Percentiles rank a stretch among this genome's conserved stretches.
phyloP scores from a whole-genome alignment of 2,329 filamentous ascomycete species.

The Alternaria dauci region DNA sequence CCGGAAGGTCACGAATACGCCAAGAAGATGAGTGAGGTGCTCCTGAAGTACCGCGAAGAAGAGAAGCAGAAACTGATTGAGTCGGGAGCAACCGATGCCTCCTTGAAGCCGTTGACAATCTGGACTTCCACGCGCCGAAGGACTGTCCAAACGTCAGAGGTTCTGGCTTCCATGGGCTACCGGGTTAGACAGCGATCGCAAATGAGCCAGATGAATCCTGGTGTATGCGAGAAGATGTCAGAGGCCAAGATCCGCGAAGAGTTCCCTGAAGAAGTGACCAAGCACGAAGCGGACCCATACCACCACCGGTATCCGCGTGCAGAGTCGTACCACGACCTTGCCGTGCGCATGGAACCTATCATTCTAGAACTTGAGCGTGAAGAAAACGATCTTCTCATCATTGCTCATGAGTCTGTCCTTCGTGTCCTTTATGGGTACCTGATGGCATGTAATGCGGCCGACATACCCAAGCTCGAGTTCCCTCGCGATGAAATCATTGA shows the following conservation, averaged over 20 bases:
- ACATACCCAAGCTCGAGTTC: constrained; percentile 92
- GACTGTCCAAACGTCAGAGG: constrained; percentile 88
- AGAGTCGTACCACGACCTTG: constrained; percentile 98
- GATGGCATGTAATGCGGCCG: constrained; percentile 96
- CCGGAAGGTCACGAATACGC: constrained; percentile 83
- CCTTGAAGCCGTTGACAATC: constrained; percentile 81
- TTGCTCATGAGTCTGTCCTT: constrained; percentile 97
- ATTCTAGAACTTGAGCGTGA: constrained; percentile 97
- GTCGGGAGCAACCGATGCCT: constrained; percentile 71
- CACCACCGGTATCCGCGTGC: constrained; percentile 95
- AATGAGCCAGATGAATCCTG: constrained; percentile 96
- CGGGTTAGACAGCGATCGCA: constrained; percentile 91
- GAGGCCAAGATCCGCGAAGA: constrained; percentile 80
- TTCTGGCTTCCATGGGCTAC: constrained; percentile 80
- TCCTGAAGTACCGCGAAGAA: constrained; percentile 83
- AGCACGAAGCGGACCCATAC: constrained; percentile 94
- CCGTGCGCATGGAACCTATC: constrained; percentile 96
- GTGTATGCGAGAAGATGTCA: constrained; percentile 92
- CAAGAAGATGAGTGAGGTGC: constrained; percentile 71
- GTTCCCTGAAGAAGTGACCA: constrained; percentile 89
- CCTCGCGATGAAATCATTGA: constrained; percentile 98
- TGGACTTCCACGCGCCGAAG: constrained; percentile 94
- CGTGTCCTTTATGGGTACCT: constrained; percentile 96
- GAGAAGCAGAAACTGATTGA: constrained; percentile 76
- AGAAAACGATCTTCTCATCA: constrained; percentile 96